Evolutionary conservation across 495 filamentous ascomycete genomes (phyloP), one percentile per base, ranked within the genome.

Genomic region (Penicillium paxilli): DNA sequence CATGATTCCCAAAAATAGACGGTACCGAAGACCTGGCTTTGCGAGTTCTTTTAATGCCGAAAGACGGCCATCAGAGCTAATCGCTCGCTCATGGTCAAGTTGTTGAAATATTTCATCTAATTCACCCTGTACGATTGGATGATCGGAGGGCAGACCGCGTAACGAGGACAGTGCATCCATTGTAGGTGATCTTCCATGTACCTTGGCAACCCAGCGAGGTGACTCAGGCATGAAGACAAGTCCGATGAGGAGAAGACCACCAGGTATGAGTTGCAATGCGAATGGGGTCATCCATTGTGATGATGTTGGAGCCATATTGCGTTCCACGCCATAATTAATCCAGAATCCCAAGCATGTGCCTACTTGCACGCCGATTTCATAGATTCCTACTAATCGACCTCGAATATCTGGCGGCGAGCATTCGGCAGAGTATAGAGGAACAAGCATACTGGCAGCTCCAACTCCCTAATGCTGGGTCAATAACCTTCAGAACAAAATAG

Each of bases 391-490:
- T 12, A 92, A 79, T 30, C 87, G 80, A n/a, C 89, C 89, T 45
- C 89, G 82, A 53, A 88, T 88, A 52, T 85, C 80, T 55, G 87
- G 84, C 7, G 85, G 87, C 1, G 88, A 83, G 48, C 90, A 83
- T 66, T 92, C 89, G 32, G 87, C 77, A 51, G 86, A 83, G 62
- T 91, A 91, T 14, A 90, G 77, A 1, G 88, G 89, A 12, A 88
- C 84, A 40, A 87, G 68, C 14, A 85, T 77, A 4, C 84, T 86
- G 16, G 80, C 80, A 53, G 89, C 87, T 51, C 88, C 87, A 50
- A 89, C 81, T 52, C 82, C 85, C 44, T 90, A 52, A 37, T 88
- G 87, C 50, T 80, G 74, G 16, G 89, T 52, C 21, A n/a, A n/a
- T n/a, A n/a, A n/a, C n/a, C n/a, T n/a, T n/a, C n/a, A n/a, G n/a